Conservation (phyloP, 1,139 yeast species). For the Candida albicans region DNA sequence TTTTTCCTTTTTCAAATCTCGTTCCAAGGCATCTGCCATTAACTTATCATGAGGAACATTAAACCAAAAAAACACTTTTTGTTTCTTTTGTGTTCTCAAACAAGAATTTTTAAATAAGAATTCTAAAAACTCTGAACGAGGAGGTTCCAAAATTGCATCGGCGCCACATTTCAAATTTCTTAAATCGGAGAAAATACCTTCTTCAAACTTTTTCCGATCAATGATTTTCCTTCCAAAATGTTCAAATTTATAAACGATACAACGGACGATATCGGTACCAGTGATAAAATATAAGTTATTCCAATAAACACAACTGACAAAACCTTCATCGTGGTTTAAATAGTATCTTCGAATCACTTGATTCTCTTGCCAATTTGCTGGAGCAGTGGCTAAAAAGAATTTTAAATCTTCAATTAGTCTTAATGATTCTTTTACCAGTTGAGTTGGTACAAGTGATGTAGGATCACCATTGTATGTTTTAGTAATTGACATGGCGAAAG, state of each 20-base stretch:
- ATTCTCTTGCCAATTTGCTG: slow-evolving; percentile 89
- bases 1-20: slow-evolving; percentile 83
- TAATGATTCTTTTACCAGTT: slow-evolving; percentile 48
- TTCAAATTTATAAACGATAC: slow-evolving; percentile 84
- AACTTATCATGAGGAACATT: slow-evolving; percentile 92
- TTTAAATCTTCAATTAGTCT: slow-evolving; percentile 73
- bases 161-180: slow-evolving; percentile 83
- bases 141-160: slow-evolving; percentile 86
- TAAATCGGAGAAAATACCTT: slow-evolving; percentile 90
- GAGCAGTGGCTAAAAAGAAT: slow-evolving; percentile 87
- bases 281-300: slow-evolving; percentile 86
- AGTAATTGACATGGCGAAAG: slow-evolving; percentile 1
- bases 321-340: slow-evolving; percentile 85
- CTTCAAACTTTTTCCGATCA: slow-evolving; percentile 93
- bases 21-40: slow-evolving; percentile 90
- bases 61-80: slow-evolving; percentile 96
- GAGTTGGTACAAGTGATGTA: slow-evolving; percentile 1
- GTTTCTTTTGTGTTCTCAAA: slow-evolving; percentile 92
- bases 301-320: slow-evolving; percentile 92
- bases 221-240: slow-evolving; percentile 84
- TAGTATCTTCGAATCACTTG: slow-evolving; percentile 86
- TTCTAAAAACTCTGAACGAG: slow-evolving; percentile 82
- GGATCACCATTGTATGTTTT: slow-evolving; percentile 1
- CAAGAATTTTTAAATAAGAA: slow-evolving; percentile 86
- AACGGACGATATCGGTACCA: slow-evolving; percentile 94